Evolutionary conservation across 768 basidiomycete genomes (phyloP), one percentile per base, ranked within the genome.

Genomic region (Leccinum ochraceum): DNA sequence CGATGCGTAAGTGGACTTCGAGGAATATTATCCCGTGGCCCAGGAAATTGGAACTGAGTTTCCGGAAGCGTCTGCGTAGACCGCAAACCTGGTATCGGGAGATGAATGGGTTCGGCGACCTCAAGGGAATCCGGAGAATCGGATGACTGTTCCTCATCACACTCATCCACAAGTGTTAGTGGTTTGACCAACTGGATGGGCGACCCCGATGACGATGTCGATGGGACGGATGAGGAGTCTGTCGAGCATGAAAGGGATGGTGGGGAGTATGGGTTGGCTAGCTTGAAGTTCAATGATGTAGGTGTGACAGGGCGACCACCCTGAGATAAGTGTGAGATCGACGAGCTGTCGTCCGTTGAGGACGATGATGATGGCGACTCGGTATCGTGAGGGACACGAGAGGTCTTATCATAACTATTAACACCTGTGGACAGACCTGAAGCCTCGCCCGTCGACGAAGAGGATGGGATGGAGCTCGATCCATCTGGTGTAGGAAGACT

Each of bases 161-260:
- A 66, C 20, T 75, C 75, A 60, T 74, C 72, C 53, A 69, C 62
- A 14, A 78, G 67, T 4, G 74, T 73, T 30, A 83, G 69, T 63
- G 80, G 65, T 59, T 79, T 82, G 32, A 74, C 54, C 58, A 67
- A 58, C 26, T 63, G 65, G 20, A 71, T 60, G 5, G 74, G 73
- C 37, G 73, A 74, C 3, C 60, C 81, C 14, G 86, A 86, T 8
- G 83, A 81, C 3, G 82, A 86, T 8, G 83, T 81, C 3, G 82
- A 79, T 3, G 81, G 82, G 13, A 85, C 82, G 10, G 79, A 79
- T 53, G 88, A 68, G 1, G 88, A 89, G 61, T 88, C 87, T 0
- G 81, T 79, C 5, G 85, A 86, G 6, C 83, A 83, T 6, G 84
- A 81, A 8, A 86, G 74, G 11, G 79, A 81, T 8, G 85, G 84